A percentile compares a stretch with the other conserved stretches of the same genome.
Conservation (phyloP, 2,329 filamentous ascomycete species). For the Neofusicoccum ribis region DNA sequence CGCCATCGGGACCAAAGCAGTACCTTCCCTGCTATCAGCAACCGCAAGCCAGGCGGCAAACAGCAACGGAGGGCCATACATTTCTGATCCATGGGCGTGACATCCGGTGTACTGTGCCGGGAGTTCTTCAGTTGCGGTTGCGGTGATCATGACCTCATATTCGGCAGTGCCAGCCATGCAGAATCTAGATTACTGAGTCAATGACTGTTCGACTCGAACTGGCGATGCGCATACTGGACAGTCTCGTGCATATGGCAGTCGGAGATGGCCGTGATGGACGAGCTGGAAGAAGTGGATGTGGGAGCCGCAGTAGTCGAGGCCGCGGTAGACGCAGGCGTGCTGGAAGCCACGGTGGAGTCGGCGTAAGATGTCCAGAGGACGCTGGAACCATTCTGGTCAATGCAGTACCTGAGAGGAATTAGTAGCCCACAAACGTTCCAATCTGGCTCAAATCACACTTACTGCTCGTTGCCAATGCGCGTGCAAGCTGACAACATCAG, state of each 20-base stretch:
- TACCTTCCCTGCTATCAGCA: slow-evolving; percentile 47
- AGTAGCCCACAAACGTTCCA: background rate
- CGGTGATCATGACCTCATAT: slow-evolving; percentile 49
- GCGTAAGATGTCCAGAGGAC: slow-evolving; percentile 2
- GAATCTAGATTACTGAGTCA: slow-evolving; percentile 32
- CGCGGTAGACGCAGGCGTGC: background rate
- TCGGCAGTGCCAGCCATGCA: slow-evolving; percentile 47
- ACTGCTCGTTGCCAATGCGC: background rate
- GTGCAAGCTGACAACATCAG: background rate
- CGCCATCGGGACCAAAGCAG: slow-evolving; percentile 60
- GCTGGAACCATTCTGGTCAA: background rate
- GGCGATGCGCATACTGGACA: slow-evolving; percentile 38
- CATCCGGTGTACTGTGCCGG: slow-evolving; percentile 66
- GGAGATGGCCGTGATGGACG: slow-evolving; percentile 49
- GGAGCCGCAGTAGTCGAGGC: background rate
- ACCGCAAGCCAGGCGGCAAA: background rate
- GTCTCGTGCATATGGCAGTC: slow-evolving; percentile 54
- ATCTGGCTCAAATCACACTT: background rate
- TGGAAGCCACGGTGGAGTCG: background rate
- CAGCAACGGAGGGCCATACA: slow-evolving; percentile 39
- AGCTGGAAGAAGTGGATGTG: background rate
- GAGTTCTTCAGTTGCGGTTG: slow-evolving; percentile 57
- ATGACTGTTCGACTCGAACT: background rate
- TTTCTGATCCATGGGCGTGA: slow-evolving; percentile 60
- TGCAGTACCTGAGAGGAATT: background rate